Base-by-base conservation (phyloP, 495 filamentous ascomycete genomes). In the Aspergillus campestris region DNA sequence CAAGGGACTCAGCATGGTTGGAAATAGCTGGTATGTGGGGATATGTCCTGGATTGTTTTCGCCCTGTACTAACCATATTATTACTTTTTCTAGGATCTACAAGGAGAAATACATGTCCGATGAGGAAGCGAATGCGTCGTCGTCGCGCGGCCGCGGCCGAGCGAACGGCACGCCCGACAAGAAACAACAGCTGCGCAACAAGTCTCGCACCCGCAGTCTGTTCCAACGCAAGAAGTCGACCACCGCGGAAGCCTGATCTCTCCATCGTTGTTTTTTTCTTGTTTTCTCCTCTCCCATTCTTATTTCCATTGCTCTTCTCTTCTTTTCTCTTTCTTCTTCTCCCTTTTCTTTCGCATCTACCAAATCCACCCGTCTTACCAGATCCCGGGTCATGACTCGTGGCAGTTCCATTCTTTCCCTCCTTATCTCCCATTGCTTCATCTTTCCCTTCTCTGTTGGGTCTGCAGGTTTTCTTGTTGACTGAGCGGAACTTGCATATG, bases 1-100 rank as follows among this genome's bases (percentile, higher is more conserved):
- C 24, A 91, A 90, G 69, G 92, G 92, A 10, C 87, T 95, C 73
- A 94, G 80, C 59, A 97, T 98, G 89, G 84, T 94, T 37, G 92
- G 92, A 33, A 97, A 96, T 62, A 92, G 86, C 71, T 98, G 92
- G 92, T 95, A 74, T 42, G 86, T 74, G 40, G 24, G 11, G 9
- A 34, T 10, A 6, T 34, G 11, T 31, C 34, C 6, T 14, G n/a
- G n/a, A 6, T 33, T 34, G 15, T 34, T 37, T 7, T 34, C 27
- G 12, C 46, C 32, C 8, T 18, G 15, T n/a, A 38, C 41, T 57
- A 50, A 66, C 48, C 1, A n/a, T n/a, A n/a, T n/a, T 5, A 4
- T 2, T 7, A 4, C 6, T 14, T 13, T 11, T 31, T 12, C 8
- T 51, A 95, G 89, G 89, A 95, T 95, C 56, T 87, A 94, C 71